Percentiles rank a stretch among this genome's conserved stretches.
These are phyloP conservation scores for Tolypocladium album DNA, from an alignment of 2,329 filamentous ascomycete species.

Conservation along the genomic window DNA sequence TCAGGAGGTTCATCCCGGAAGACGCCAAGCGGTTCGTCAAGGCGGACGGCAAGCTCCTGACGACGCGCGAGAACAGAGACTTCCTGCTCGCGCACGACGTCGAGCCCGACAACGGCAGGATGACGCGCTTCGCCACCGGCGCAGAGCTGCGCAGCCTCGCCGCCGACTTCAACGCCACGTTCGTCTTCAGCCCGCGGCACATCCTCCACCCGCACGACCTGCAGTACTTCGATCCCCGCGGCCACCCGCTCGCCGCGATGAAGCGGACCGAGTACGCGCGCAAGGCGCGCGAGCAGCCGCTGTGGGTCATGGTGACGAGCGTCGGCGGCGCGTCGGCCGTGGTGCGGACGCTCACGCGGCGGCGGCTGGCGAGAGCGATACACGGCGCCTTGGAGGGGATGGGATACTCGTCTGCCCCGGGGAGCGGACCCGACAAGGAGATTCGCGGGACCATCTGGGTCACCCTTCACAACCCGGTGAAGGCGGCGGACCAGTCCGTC, in stretches of 20 bases:
- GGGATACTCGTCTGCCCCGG: conserved; percentile 10
- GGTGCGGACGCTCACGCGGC: conserved; percentile 13
- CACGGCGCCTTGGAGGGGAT: conserved; percentile 15
- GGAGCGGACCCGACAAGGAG: conserved; percentile 3
- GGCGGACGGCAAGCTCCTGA: conserved; percentile 13
- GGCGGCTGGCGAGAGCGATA: conserved; percentile 15
- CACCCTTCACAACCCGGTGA: conserved; percentile 7
- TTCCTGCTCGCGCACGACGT: conserved; percentile 15
- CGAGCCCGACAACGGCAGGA: conserved; percentile 12
- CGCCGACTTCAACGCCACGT: conserved; percentile 9
- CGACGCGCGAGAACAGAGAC: conserved; percentile 14
- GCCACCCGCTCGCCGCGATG: conserved; percentile 17
- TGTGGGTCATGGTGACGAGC: conserved; percentile 20
- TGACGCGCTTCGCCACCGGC: conserved; percentile 4
- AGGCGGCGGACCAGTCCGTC: conserved; percentile 5
- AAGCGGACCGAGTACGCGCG: conserved; percentile 16
- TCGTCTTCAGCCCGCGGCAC: conserved; percentile 17
- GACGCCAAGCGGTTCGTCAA: conserved; percentile 10
- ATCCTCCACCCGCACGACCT: conserved; percentile 21
- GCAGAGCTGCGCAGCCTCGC: conserved; percentile 5
- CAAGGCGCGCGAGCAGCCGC: conserved; percentile 13
- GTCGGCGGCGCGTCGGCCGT: conserved; percentile 8
- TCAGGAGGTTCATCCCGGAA: conserved; percentile 11
- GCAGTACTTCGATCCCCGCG: conserved; percentile 18
- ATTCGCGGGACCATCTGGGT: conserved; percentile 17